A percentile compares a stretch with the other conserved stretches of the same genome.
These are phyloP conservation scores for Kappamyces sp. DNA, from an alignment of 192 early-diverging fungal genomes.

Conservation along the genomic window DNA sequence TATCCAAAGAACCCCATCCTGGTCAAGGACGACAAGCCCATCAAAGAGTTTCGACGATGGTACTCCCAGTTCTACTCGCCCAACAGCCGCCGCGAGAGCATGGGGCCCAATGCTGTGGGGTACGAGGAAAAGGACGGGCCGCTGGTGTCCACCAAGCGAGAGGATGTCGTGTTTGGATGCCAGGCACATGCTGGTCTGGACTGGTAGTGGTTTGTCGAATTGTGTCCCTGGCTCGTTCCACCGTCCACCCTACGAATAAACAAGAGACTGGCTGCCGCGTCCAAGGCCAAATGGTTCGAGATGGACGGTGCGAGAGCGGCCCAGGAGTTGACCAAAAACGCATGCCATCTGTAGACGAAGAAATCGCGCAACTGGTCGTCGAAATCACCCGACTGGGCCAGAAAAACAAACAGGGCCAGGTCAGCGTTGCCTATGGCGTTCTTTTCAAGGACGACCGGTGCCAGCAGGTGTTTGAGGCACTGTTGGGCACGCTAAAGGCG, in stretches of 20 bases:
- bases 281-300: no score
- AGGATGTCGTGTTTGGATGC: constrained; percentile 10
- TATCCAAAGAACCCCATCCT: constrained; percentile 16
- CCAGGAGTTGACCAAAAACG: no score
- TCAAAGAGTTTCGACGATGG: constrained; percentile 22
- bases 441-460: constrained; percentile 44
- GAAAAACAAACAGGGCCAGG: constrained; percentile 21
- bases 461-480: constrained; percentile 49
- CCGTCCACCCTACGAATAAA: no score
- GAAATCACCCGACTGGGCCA: constrained; percentile 41
- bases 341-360: constrained; percentile 25
- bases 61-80: constrained; percentile 11
- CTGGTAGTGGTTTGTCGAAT: not conserved
- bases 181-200: constrained; percentile 8
- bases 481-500: constrained; percentile 45
- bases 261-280: no score
- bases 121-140: constrained; percentile 6
- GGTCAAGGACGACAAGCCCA: constrained; percentile 22
- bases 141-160: constrained; percentile 1
- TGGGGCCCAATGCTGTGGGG: not conserved
- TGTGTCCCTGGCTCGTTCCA: no score
- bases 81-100: constrained; percentile 6
- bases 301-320: no score
- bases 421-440: constrained; percentile 40
- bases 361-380: constrained; percentile 29